These are phyloP conservation scores for Malbranchea zuffiana DNA, from an alignment of 2,329 filamentous ascomycete species.

Conservation along the genomic window DNA sequence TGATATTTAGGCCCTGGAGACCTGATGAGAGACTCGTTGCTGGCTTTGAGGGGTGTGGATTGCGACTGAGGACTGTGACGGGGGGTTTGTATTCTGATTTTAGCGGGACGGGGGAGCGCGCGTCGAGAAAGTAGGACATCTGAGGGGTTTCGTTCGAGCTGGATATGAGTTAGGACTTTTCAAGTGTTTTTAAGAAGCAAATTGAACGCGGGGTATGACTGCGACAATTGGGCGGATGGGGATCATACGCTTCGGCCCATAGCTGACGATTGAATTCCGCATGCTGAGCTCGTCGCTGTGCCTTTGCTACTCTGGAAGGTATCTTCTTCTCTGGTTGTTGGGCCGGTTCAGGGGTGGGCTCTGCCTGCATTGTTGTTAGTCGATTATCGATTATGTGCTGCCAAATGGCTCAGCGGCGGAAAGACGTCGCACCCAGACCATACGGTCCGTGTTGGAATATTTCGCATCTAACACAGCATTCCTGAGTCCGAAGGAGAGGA, in stretches of 20 bases:
- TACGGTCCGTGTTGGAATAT: no score
- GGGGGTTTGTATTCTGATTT: slow-evolving; percentile 66
- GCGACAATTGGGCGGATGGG: background rate
- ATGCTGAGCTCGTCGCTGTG: slow-evolving; percentile 69
- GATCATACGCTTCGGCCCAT: slow-evolving; percentile 74
- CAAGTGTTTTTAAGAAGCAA: background rate
- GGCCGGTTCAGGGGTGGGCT: slow-evolving; percentile 3
- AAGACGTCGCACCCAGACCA: no score
- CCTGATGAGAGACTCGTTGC: slow-evolving; percentile 34
- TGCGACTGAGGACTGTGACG: slow-evolving; percentile 75
- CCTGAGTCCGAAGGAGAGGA: slow-evolving; percentile 4
- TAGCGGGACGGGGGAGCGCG: slow-evolving; percentile 50
- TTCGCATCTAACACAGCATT: no score
- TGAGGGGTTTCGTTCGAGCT: slow-evolving; percentile 56
- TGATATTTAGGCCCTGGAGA: slow-evolving; percentile 37
- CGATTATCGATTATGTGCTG: no score
- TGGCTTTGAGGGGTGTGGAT: slow-evolving; percentile 47
- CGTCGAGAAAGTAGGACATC: slow-evolving; percentile 64
- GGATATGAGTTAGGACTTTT: background rate
- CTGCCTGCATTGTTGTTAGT: no score
- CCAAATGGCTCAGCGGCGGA: no score
- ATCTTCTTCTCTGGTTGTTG: slow-evolving; percentile 32
- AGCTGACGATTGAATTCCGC: slow-evolving; percentile 72
- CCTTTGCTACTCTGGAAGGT: slow-evolving; percentile 52
- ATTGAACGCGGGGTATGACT: background rate